Evolutionary conservation across 179 eudicot genomes (phyloP).

Genomic region (Gypsophila paniculata): DNA sequence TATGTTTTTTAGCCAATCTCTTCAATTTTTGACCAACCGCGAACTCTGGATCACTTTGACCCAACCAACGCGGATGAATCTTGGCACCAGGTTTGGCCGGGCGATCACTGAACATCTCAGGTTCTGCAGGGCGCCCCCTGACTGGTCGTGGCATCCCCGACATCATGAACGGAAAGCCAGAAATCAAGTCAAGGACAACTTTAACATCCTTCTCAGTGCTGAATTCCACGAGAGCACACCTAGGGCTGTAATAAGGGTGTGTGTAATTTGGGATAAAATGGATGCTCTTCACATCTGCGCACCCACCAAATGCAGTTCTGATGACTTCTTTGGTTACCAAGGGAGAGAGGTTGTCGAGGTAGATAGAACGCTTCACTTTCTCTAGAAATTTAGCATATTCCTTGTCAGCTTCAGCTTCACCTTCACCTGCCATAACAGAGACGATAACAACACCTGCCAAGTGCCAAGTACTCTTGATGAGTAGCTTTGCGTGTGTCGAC

Average conservation of each 20-base stretch:
- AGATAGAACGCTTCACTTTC: constrained; percentile 51
- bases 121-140: constrained; percentile 43
- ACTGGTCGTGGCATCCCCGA: constrained; percentile 80
- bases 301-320: constrained; percentile 53
- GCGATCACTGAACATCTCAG: constrained; percentile 65
- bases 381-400: constrained; percentile 52
- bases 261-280: constrained; percentile 48
- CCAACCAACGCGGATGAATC: constrained; percentile 45
- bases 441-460: neutral
- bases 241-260: constrained; percentile 25
- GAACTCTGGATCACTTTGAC: constrained; percentile 47
- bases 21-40: constrained; percentile 46
- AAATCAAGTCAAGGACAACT: constrained; percentile 29
- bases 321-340: constrained; percentile 48
- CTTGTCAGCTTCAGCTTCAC: constrained; percentile 12
- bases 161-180: constrained; percentile 53
- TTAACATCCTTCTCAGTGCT: constrained; percentile 33
- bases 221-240: constrained; percentile 55
- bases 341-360: constrained; percentile 57
- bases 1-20: constrained; percentile 38
- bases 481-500: neutral
- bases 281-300: constrained; percentile 38
- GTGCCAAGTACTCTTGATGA: no score
- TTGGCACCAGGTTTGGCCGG: constrained; percentile 52
- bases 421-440: constrained; percentile 18